Percentiles rank a stretch among this genome's conserved stretches.
Conservation (phyloP, 2,329 filamentous ascomycete genomes). For the Lojkania enalia region DNA sequence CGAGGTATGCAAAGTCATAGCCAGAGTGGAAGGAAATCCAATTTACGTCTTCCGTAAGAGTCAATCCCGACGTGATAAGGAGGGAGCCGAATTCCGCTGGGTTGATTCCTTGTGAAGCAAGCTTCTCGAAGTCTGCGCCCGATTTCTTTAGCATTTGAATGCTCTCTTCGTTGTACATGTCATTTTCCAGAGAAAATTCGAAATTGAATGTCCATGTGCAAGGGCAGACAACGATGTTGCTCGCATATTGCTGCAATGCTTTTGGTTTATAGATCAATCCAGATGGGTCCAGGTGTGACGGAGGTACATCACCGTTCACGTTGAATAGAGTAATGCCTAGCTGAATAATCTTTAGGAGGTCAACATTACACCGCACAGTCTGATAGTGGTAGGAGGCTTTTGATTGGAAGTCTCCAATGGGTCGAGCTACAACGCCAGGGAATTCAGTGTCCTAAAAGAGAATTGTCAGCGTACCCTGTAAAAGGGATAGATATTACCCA, state of each 20-base stretch:
- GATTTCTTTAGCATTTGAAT: conserved; percentile 88
- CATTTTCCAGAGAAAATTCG: conserved; percentile 87
- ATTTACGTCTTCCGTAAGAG: conserved; percentile 82
- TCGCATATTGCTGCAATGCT: conserved; percentile 54
- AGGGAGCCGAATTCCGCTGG: conserved; percentile 85
- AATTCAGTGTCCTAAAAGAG: conserved; percentile 85
- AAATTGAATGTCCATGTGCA: conserved; percentile 99
- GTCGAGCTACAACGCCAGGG: conserved; percentile 92
- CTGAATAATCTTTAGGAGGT: conserved; percentile 96
- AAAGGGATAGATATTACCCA: not conserved
- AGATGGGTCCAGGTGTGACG: conserved; percentile 62
- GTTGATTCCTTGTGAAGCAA: conserved; percentile 88
- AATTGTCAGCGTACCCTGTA: not conserved
- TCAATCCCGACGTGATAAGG: conserved; percentile 88
- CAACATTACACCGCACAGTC: conserved; percentile 94
- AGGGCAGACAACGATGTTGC: conserved; percentile 66
- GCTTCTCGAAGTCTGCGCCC: conserved; percentile 86
- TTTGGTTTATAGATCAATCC: conserved; percentile 49
- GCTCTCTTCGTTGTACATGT: conserved; percentile 97
- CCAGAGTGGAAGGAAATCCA: conserved; percentile 99
- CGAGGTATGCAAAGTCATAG: conserved; percentile 97
- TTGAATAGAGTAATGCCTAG: conserved; percentile 94
- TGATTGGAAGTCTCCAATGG: conserved; percentile 90
- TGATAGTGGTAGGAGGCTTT: conserved; percentile 99
- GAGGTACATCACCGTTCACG: conserved; percentile 83